A percentile compares a stretch with the other conserved stretches of the same genome.
These are phyloP conservation scores for Omphalea diandra DNA, from an alignment of 441 rosid genomes.

Conservation along the genomic window DNA sequence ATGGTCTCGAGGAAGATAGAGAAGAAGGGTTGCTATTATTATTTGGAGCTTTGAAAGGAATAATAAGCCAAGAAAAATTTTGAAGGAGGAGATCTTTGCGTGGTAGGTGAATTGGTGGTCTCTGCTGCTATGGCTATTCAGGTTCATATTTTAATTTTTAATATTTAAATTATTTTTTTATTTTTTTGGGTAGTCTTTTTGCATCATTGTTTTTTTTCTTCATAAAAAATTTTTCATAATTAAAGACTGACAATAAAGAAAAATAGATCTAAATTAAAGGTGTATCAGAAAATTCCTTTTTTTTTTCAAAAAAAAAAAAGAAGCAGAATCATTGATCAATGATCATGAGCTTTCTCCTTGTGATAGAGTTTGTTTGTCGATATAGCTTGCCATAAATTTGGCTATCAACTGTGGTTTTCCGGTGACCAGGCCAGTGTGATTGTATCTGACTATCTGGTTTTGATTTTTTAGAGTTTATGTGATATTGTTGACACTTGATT, in stretches of 20 bases:
- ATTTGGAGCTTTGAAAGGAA: background rate
- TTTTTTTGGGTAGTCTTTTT: background rate
- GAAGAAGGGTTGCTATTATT: background rate
- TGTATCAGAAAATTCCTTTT: too few species aligned
- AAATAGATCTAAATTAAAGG: conserved; percentile 14
- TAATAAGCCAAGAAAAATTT: background rate
- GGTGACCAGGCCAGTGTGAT: background rate
- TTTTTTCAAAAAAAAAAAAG: too few species aligned
- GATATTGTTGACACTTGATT: background rate
- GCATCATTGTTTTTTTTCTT: background rate
- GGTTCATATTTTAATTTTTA: conserved; percentile 28
- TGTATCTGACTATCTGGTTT: background rate
- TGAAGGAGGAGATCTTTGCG: conserved; percentile 24
- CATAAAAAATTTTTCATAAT: too few species aligned
- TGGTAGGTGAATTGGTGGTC: conserved; percentile 22
- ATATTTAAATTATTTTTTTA: too few species aligned
- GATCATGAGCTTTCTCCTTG: background rate
- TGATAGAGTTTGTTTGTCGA: background rate
- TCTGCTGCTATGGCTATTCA: conserved; percentile 51
- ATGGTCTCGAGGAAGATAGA: conserved; percentile 11
- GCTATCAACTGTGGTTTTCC: too few species aligned
- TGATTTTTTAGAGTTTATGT: background rate
- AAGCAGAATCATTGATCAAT: background rate
- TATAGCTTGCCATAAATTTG: background rate
- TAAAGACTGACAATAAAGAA: background rate